Conservation (phyloP, 129 eudicot species). For the Kitagawia praeruptora region DNA sequence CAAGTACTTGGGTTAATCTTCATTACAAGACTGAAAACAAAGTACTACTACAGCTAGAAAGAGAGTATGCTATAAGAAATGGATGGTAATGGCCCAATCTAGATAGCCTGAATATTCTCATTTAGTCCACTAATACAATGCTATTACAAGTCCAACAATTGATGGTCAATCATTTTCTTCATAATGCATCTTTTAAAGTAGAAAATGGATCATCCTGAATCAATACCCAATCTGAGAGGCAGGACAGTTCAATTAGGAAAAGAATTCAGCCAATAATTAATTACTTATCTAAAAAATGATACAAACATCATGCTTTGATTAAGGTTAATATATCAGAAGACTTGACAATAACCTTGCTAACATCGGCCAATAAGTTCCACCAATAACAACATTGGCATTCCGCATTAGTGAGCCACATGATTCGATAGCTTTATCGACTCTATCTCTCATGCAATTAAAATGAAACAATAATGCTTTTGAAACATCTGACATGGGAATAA, state of each 20-base stretch:
- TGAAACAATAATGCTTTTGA: not conserved
- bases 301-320: not conserved
- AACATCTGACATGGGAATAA: slow-evolving; percentile 8
- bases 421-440: not conserved
- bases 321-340: not conserved
- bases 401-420: not conserved
- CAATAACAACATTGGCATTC: not conserved
- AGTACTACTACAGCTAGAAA: not conserved
- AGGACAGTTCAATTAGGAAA: not conserved
- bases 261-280: not conserved
- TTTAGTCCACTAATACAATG: not conserved
- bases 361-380: not conserved
- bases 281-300: not conserved
- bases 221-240: not conserved
- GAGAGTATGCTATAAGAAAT: not conserved
- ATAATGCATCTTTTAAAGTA: not conserved
- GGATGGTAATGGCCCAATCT: not conserved
- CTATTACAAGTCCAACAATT: not conserved
- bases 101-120: not conserved
- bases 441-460: not conserved
- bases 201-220: not conserved
- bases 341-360: not conserved
- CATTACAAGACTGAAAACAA: not conserved
- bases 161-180: not conserved
- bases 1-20: slow-evolving; percentile 8